Conservation (phyloP, 805 yeast genomes). For the Zygosaccharomyces gambellarensis region DNA sequence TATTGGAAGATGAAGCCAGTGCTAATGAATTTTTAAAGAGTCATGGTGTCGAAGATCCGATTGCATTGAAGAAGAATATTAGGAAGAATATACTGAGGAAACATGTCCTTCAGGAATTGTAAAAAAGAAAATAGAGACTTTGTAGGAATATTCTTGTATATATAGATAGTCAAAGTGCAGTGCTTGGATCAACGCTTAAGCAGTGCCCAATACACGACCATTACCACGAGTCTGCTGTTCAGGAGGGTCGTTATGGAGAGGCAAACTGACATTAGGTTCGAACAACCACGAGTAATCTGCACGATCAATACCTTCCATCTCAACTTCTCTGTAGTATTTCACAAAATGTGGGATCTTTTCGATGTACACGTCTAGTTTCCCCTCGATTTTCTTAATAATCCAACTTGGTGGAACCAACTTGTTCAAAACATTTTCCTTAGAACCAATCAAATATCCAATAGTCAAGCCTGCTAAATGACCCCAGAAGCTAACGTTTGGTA, state of each 20-base stretch:
- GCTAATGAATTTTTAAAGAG: slow-evolving; percentile 33
- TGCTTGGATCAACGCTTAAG: slow-evolving; percentile 1
- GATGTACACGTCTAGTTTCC: slow-evolving; percentile 46
- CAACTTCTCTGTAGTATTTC: slow-evolving; percentile 54
- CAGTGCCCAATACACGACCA: slow-evolving; percentile 22
- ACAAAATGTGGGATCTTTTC: slow-evolving; percentile 49
- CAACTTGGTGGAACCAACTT: slow-evolving; percentile 62
- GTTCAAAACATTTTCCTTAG: slow-evolving; percentile 46
- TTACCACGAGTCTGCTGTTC: slow-evolving; percentile 7
- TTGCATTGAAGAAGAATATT: slow-evolving; percentile 44
- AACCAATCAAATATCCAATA: slow-evolving; percentile 60
- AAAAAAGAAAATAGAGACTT: slow-evolving; percentile 10
- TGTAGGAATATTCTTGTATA: slow-evolving; percentile 7
- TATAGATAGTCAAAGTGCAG: not conserved
- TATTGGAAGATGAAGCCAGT: slow-evolving; percentile 36
- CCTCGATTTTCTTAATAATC: slow-evolving; percentile 60
- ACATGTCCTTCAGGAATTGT: slow-evolving; percentile 38
- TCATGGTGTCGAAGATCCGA: slow-evolving; percentile 38
- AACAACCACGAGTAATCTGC: slow-evolving; percentile 30
- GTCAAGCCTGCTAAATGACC: slow-evolving; percentile 68
- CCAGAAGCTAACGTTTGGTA: slow-evolving; percentile 65
- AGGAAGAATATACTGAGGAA: slow-evolving; percentile 71
- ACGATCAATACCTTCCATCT: slow-evolving; percentile 32
- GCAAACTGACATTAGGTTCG: slow-evolving; percentile 14
- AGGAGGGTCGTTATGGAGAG: slow-evolving; percentile 13